A percentile compares a stretch with the other conserved stretches of the same genome.
Evolutionary conservation across 441 rosid genomes (phyloP).

Genomic region (Lepidium campestre): DNA sequence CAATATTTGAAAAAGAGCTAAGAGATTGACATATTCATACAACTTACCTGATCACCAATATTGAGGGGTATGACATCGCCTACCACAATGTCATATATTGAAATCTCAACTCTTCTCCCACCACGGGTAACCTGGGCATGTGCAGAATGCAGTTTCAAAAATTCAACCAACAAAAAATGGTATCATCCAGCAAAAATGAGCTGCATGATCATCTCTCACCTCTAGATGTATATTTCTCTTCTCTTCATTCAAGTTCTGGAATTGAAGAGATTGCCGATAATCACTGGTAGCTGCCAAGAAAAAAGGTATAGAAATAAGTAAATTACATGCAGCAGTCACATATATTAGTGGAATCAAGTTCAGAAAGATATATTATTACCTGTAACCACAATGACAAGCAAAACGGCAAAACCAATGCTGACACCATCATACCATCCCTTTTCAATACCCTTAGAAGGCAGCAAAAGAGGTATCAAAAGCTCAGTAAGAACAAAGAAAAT

Average conservation of each 20-base stretch:
- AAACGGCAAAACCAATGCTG: constrained; percentile 96
- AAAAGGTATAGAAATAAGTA: constrained; percentile 9
- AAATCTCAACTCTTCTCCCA: constrained; percentile 87
- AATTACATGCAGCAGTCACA: background rate
- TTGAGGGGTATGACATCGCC: constrained; percentile 92
- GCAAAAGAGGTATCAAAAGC: constrained; percentile 7
- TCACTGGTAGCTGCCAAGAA: constrained; percentile 84
- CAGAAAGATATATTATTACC: constrained; percentile 38
- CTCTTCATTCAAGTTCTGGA: constrained; percentile 91
- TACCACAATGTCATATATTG: constrained; percentile 89
- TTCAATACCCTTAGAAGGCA: constrained; percentile 62
- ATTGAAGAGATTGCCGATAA: constrained; percentile 93
- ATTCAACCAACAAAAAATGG: constrained; percentile 14
- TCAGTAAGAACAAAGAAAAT: background rate
- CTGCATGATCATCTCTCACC: constrained; percentile 40
- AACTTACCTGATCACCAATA: constrained; percentile 86
- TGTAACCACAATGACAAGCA: constrained; percentile 89
- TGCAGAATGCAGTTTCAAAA: constrained; percentile 5
- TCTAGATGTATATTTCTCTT: constrained; percentile 89
- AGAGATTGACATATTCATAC: background rate
- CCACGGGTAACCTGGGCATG: constrained; percentile 69
- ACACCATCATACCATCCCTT: constrained; percentile 99
- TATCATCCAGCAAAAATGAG: background rate
- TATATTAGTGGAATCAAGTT: constrained; percentile 4
- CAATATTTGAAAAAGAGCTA: background rate